phyloP scores from a whole-genome alignment of 352 stramenopile genomes.

The Pythium brassicae region DNA sequence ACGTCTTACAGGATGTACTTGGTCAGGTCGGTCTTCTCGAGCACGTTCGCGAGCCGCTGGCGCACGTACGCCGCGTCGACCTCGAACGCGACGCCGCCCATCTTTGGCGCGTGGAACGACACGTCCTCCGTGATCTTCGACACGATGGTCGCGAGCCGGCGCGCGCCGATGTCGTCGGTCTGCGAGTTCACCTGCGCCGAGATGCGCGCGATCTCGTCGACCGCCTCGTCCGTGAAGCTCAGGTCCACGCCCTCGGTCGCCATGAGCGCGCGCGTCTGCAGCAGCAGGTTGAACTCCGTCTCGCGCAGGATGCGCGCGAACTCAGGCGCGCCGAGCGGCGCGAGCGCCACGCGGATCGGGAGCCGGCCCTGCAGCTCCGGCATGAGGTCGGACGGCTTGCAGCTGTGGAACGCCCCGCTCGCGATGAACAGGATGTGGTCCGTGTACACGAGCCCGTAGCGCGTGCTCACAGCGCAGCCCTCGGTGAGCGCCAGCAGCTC shows the following conservation, averaged over 20 bases:
- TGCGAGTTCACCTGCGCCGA: conserved; percentile 93
- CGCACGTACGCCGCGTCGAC: conserved; percentile 94
- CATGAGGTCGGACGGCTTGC: conserved; percentile 97
- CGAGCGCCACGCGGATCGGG: conserved; percentile 97
- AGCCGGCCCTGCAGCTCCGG: conserved; percentile 97
- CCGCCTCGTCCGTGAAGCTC: conserved; percentile 93
- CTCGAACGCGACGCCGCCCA: conserved; percentile 72
- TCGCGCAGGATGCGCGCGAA: conserved; percentile 98
- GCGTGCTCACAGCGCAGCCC: conserved; percentile 94
- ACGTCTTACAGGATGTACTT: conserved; percentile 95
- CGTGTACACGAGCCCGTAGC: conserved; percentile 94
- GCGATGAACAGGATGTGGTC: conserved; percentile 99
- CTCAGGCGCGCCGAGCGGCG: conserved; percentile 95
- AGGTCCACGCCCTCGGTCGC: conserved; percentile 94
- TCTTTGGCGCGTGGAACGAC: conserved; percentile 95
- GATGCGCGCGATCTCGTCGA: conserved; percentile 95
- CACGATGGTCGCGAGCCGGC: conserved; percentile 95
- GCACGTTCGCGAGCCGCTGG: conserved; percentile 90
- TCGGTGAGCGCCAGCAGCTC: conserved; percentile 98
- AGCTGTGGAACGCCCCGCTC: conserved; percentile 94
- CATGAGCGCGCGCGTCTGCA: conserved; percentile 96
- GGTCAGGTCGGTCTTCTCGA: conserved; percentile 93
- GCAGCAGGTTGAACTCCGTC: conserved; percentile 93
- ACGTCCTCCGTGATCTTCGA: conserved; percentile 98
- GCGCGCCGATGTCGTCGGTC: conserved; percentile 97